Conservation (phyloP, 2,329 filamentous ascomycete genomes). For the Xylaria hypoxylon region DNA sequence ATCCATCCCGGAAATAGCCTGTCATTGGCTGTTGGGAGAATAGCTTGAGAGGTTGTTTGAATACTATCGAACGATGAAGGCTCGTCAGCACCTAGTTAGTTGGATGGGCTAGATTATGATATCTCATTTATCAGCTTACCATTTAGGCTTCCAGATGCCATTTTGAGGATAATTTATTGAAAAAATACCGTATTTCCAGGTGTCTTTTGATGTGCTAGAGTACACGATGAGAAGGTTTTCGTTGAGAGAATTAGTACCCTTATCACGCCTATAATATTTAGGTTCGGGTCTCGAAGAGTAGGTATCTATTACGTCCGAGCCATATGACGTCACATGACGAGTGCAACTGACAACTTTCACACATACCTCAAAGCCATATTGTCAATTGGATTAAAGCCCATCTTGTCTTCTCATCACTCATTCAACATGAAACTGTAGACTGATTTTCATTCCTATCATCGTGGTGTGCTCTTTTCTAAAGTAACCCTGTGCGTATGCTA, state of each 20-base stretch:
- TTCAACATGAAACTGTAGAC: not conserved
- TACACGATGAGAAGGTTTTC: not conserved
- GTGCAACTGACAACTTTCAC: not conserved
- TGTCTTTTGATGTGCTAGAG: not conserved
- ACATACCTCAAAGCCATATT: not conserved
- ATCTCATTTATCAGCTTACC: slow-evolving; percentile 23
- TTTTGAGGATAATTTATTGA: slow-evolving; percentile 15
- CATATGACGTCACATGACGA: slow-evolving; percentile 25
- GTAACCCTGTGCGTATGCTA: no score
- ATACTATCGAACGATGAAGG: slow-evolving; percentile 54
- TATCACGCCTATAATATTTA: not conserved
- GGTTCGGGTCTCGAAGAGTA: not conserved
- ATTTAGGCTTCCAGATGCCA: slow-evolving; percentile 40
- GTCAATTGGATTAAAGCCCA: not conserved
- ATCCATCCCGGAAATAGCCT: slow-evolving; percentile 71
- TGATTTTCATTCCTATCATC: no score
- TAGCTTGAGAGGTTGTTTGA: slow-evolving; percentile 67
- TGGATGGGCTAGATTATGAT: not conserved
- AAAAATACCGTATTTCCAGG: not conserved
- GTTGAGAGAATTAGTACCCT: not conserved
- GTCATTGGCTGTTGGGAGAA: slow-evolving; percentile 70
- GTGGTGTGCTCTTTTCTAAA: no score
- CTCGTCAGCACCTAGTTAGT: not conserved
- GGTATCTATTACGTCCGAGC: not conserved
- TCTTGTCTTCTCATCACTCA: not conserved